Evolutionary conservation across 2,329 filamentous ascomycete species (phyloP), one percentile per base, ranked within the genome.

Genomic region (Knufia fluminis): DNA sequence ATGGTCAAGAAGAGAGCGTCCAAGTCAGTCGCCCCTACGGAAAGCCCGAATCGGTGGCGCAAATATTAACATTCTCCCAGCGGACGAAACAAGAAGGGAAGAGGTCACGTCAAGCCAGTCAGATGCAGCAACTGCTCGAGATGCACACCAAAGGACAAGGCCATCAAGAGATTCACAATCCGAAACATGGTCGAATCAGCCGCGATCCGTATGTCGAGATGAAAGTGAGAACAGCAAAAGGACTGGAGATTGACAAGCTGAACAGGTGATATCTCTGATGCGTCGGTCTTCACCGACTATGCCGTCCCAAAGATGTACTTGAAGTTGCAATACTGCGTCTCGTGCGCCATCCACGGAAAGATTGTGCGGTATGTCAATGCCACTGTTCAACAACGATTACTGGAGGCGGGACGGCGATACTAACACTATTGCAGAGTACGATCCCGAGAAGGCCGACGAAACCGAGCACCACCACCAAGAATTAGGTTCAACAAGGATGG

Each of bases 231-330:
- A 28, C n/a, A 28, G 45, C 16, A 38, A 50, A 42, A 24, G 43
- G 38, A 49, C 53, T 22, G 12, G 47, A n/a, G 22, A 52, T 41
- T 45, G 9, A 48, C 39, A 42, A 22, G 43, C 46, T 54, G 33
- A 58, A 51, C 68, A 97, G 92, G 92, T 89, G 92, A 98, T 88
- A 98, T 98, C 79, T 96, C 90, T 63, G 92, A 98, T 74, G 92
- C 94, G 69, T 97, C 92, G 69, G 92, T 98, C 76, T 98, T 97
- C 78, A 75, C 86, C 68, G 92, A 98, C 80, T 98, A 98, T 82
- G 90, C 89, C 65, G 91, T 98, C 69, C 92, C 92, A 77, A 98
- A 98, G 87, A 98, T 98, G 94, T 98, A 98, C 87, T 81, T 98
- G 78, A 98, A 98, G 86, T 85, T 98, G 74, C 92, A 98, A 81